Conservation (phyloP, 2,329 filamentous ascomycete species). For the Thermoascus crustaceus region DNA sequence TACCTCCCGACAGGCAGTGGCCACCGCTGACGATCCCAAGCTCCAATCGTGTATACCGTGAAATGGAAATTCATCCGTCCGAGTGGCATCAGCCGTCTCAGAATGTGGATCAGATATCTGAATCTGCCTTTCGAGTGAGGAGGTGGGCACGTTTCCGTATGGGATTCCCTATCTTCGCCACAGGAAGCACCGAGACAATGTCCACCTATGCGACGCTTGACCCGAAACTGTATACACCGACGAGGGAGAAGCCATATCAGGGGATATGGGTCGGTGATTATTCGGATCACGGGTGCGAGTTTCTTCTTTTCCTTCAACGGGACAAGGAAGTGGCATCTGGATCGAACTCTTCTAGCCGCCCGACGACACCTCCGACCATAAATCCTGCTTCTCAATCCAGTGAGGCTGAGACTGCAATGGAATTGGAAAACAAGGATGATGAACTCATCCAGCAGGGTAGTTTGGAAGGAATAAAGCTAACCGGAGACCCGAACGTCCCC, state of each 20-base stretch:
- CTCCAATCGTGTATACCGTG: conserved; percentile 47
- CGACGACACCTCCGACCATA: conserved; percentile 11
- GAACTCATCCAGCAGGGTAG: conserved; percentile 54
- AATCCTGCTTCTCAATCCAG: not conserved
- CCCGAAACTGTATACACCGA: conserved; percentile 69
- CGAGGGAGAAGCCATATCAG: conserved; percentile 68
- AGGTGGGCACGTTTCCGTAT: conserved; percentile 63
- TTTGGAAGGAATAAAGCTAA: conserved; percentile 80
- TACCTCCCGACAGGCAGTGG: conserved; percentile 55
- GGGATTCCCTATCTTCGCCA: conserved; percentile 34
- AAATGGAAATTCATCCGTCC: conserved; percentile 37
- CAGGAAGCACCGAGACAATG: conserved; percentile 38
- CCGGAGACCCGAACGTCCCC: conserved; percentile 83
- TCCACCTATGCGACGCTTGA: conserved; percentile 66
- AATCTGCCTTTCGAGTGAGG: conserved; percentile 63
- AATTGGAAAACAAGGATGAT: conserved; percentile 40
- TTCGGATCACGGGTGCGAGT: conserved; percentile 79
- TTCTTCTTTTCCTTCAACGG: conserved; percentile 71
- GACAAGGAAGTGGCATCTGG: conserved; percentile 27
- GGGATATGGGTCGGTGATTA: conserved; percentile 94
- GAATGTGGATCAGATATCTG: conserved; percentile 52
- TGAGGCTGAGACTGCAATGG: conserved; percentile 16
- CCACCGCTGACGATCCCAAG: conserved; percentile 65
- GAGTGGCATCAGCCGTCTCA: conserved; percentile 43
- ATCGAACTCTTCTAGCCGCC: conserved; percentile 7